Percentiles rank a stretch among this genome's conserved stretches.
Evolutionary conservation across 352 stramenopile species (phyloP).

Genomic region (Phytophthora cryptogea): DNA sequence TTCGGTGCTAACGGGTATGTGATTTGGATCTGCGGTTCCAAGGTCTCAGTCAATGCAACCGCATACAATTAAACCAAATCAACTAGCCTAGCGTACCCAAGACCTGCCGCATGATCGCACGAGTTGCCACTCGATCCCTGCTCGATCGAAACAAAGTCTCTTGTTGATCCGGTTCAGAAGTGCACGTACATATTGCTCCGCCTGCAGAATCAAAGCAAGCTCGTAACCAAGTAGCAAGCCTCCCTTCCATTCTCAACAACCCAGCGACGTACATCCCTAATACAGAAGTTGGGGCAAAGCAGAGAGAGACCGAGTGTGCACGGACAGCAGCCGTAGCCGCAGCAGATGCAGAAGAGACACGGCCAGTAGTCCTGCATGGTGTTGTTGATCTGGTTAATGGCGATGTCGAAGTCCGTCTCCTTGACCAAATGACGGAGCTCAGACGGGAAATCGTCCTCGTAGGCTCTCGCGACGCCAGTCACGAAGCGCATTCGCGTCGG

Average conservation of each 20-base stretch:
- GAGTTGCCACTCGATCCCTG: constrained; percentile 64
- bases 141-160: constrained; percentile 58
- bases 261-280: constrained; percentile 59
- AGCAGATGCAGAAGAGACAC: constrained; percentile 74
- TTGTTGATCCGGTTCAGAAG: constrained; percentile 67
- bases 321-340: constrained; percentile 65
- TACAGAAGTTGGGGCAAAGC: constrained; percentile 74
- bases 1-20: constrained; percentile 50
- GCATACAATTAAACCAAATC: no score
- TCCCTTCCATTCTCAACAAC: neutral
- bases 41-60: no score
- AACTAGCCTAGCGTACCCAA: constrained; percentile 35
- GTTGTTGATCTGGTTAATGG: constrained; percentile 88
- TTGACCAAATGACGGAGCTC: constrained; percentile 63
- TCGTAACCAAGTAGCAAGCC: neutral
- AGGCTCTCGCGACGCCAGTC: constrained; percentile 67
- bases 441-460: constrained; percentile 72
- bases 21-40: constrained; percentile 80
- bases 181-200: constrained; percentile 69
- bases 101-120: constrained; percentile 60
- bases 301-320: constrained; percentile 72
- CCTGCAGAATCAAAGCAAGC: constrained; percentile 28
- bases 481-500: constrained; percentile 70
- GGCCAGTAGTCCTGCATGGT: constrained; percentile 85
- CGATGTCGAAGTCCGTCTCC: constrained; percentile 64